Base-by-base conservation (phyloP, 805 yeast species). In the Barnettozyma botsteinii region DNA sequence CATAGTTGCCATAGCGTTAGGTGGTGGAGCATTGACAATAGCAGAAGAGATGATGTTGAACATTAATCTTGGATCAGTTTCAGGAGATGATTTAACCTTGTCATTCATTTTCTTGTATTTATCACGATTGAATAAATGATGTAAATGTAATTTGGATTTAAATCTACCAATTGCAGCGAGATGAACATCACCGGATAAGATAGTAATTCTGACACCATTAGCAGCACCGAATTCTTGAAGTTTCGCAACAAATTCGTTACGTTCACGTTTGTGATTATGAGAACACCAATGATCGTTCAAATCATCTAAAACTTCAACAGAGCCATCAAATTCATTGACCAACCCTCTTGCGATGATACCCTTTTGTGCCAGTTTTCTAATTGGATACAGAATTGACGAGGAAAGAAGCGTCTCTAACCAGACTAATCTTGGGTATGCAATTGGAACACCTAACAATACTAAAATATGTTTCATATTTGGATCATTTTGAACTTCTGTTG, bases 261-360 rank as follows among this genome's bases (percentile, higher is more conserved):
- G 74, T 63, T 91, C 98, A 35, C 62, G 61, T 59, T 91, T 93
- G 64, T 91, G 98, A 58, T 81, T 75, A 43, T 72, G 72, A 4
- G 96, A 81, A 60, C 97, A 88, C 98, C 98, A 91, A 64, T 91
- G 98, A 59, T 91, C 98, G 56, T 88, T 81, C 61, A 93, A 69
- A 59, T 91, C 98, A 57, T 93, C 98, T 49, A 93, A 70, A 13
- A 91, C 76, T 62, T 91, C 98, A 6, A 91, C 79, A 30, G 83
- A 77, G 2, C 97, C 97, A 57, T 89, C 96, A 55, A 89, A 91
- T 51, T 85, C 93, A 56, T 93, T 91, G 20, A 87, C 87, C 25
- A 91, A 62, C 0, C 95, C 94, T 43, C 72, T 70, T 35, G 79
- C 73, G 26, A 80, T 57, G 30, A 84, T 61, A 3, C 88, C 87